A percentile compares a stretch with the other conserved stretches of the same genome.
Conservation (phyloP, 768 basidiomycete species). For the Brasilioporus rufonigricans region DNA sequence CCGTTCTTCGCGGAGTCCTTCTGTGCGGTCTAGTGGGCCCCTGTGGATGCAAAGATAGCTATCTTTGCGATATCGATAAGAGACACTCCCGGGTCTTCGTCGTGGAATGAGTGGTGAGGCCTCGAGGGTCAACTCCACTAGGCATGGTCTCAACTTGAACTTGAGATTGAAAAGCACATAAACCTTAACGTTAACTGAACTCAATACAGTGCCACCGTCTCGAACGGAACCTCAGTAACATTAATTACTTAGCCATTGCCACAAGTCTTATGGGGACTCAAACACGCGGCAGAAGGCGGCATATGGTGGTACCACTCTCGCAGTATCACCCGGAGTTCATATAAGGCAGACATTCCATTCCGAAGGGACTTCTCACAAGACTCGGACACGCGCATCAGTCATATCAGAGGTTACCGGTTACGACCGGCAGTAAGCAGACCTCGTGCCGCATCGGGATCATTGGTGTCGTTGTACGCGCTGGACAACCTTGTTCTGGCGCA, state of each 20-base stretch:
- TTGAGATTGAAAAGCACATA: conserved; percentile 5
- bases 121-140: neutral
- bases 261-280: neutral
- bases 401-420: conserved; percentile 4
- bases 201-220: neutral
- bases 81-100: neutral
- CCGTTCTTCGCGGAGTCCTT: neutral
- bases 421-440: conserved; percentile 8
- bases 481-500: conserved; percentile 14
- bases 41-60: neutral
- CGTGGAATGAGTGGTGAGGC: conserved; percentile 5
- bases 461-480: conserved; percentile 18
- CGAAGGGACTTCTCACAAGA: conserved; percentile 19
- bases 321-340: conserved; percentile 9
- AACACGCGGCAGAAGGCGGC: conserved; percentile 5
- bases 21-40: neutral
- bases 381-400: conserved; percentile 23
- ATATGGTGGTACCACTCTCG: neutral
- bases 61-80: conserved; percentile 6
- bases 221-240: neutral
- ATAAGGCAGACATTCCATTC: conserved; percentile 20
- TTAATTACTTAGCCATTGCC: neutral
- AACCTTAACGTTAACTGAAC: neutral
- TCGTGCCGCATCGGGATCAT: conserved; percentile 15
- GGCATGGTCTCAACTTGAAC: neutral